phyloP scores from a whole-genome alignment of 352 stramenopile genomes.

The Phytophthora foliorum region DNA sequence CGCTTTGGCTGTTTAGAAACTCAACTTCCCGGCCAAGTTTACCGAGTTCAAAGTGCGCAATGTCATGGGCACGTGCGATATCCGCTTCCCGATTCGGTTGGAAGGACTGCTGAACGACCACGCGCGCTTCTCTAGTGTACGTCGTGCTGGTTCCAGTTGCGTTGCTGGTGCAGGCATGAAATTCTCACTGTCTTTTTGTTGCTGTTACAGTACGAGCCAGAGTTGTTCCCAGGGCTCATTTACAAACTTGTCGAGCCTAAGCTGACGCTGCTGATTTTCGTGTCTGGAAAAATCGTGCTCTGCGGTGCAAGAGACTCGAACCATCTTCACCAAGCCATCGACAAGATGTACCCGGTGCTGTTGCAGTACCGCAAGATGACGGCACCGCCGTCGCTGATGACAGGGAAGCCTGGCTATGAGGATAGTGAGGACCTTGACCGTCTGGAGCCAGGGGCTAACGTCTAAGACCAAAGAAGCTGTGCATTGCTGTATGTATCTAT shows the following conservation, averaged over 20 bases:
- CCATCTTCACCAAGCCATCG: conserved; percentile 68
- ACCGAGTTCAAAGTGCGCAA: conserved; percentile 97
- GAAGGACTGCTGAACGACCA: conserved; percentile 98
- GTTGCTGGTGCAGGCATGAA: conserved; percentile 75
- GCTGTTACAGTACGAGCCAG: conserved; percentile 99
- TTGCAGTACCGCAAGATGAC: conserved; percentile 83
- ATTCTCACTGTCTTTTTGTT: conserved; percentile 94
- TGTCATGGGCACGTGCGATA: conserved; percentile 98
- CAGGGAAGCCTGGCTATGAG: conserved; percentile 74
- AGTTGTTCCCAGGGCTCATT: conserved; percentile 99
- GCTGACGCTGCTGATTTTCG: conserved; percentile 99
- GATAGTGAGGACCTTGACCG: conserved; percentile 74
- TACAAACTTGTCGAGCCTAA: conserved; percentile 98
- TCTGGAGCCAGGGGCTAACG: conserved; percentile 65
- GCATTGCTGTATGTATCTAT: conserved; percentile 40
- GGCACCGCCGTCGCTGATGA: conserved; percentile 72
- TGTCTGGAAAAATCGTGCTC: conserved; percentile 99
- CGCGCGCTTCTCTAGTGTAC: conserved; percentile 94
- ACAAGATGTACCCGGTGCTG: conserved; percentile 79
- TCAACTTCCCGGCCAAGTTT: conserved; percentile 89
- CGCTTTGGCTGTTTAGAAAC: conserved; percentile 64
- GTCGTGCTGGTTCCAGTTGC: conserved; percentile 22
- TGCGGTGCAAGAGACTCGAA: conserved; percentile 93
- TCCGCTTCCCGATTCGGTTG: conserved; percentile 98
- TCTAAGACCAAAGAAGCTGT: conserved; percentile 44